Evolutionary conservation across 1,284 basidiomycete genomes (phyloP), one percentile per base, ranked within the genome.

Genomic region (Ustilago cynodontis): DNA sequence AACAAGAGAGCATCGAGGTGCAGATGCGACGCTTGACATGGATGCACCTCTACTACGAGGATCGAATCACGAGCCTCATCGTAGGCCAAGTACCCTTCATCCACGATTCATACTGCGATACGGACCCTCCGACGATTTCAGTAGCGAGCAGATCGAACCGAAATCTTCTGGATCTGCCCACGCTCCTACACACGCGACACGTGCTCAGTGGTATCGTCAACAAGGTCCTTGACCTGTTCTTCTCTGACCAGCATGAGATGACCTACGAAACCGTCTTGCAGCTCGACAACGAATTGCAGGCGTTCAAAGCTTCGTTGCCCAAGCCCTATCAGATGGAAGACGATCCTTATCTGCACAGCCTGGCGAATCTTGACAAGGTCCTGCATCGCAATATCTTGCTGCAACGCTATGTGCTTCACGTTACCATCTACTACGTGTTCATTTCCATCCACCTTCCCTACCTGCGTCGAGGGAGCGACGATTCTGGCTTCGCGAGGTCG

Each of bases 21-120:
- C 39, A 26, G 16, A 65, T 65, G 58, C 47, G 54, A 3, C 57
- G 62, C 7, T 28, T 16, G 9, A 43, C 57, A 1, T 71, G 68
- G 68, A 49, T 53, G 47, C 68, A 65, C 39, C 54, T 71, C 13
- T 61, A 47, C 33, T 60, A 53, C 20, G 67, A 69, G 16, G 56
- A 63, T 28, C 49, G 60, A 31, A 45, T 64, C 28, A 43, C 54
- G n/a, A 59, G 60, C 45, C 43, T 69, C 31, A 63, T 63, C 29
- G 52, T 69, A 1, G 67, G 68, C 1, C 62, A 65, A 35, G 41
- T 63, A 4, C 68, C 62, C 18, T 43, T 60, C n/a, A 65, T 71
- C 11, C 61, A 61, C 49, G 63, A 70, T 11, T 14, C 56, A 2
- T 70, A 59, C 20, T 64, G 67, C 50, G 58, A 65, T 29, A 61